Conservation (phyloP, 1,284 basidiomycete species). For the Phlebopus sp. region DNA sequence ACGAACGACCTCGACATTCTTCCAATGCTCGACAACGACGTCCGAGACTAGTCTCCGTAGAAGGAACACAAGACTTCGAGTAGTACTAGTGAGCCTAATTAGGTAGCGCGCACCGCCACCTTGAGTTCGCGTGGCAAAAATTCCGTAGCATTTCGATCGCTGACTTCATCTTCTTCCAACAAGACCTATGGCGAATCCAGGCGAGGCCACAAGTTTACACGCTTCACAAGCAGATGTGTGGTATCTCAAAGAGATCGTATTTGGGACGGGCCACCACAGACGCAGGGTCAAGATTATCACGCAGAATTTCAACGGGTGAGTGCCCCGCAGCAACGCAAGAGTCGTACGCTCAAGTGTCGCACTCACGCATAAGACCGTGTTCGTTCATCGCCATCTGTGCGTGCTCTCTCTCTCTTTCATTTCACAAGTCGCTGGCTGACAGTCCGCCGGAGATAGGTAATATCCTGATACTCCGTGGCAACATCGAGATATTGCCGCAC, state of each 20-base stretch:
- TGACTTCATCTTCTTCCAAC: too few species aligned
- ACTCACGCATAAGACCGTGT: constrained; percentile 70
- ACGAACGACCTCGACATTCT: too few species aligned
- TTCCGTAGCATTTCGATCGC: too few species aligned
- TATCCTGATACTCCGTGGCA: constrained; percentile 75
- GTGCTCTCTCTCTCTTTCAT: constrained; percentile 22
- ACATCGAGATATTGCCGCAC: constrained; percentile 67
- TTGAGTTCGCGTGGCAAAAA: too few species aligned
- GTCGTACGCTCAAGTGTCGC: constrained; percentile 1
- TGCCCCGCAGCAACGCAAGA: constrained; percentile 11
- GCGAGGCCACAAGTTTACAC: constrained; percentile 15
- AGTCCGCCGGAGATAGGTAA: constrained; percentile 55
- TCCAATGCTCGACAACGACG: too few species aligned
- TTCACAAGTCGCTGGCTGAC: neutral
- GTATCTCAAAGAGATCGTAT: constrained; percentile 71
- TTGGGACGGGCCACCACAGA: constrained; percentile 38
- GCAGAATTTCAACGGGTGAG: constrained; percentile 78
- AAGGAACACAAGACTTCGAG: too few species aligned
- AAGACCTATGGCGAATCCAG: constrained; percentile 19
- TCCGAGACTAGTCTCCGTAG: too few species aligned
- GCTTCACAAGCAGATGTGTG: constrained; percentile 65
- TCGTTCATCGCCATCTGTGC: constrained; percentile 86
- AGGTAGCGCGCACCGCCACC: too few species aligned
- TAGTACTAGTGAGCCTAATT: too few species aligned
- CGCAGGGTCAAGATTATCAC: constrained; percentile 65